Evolutionary conservation across 1,139 yeast species (phyloP), one percentile per base, ranked within the genome.

Genomic region (Pichia cactophila): DNA sequence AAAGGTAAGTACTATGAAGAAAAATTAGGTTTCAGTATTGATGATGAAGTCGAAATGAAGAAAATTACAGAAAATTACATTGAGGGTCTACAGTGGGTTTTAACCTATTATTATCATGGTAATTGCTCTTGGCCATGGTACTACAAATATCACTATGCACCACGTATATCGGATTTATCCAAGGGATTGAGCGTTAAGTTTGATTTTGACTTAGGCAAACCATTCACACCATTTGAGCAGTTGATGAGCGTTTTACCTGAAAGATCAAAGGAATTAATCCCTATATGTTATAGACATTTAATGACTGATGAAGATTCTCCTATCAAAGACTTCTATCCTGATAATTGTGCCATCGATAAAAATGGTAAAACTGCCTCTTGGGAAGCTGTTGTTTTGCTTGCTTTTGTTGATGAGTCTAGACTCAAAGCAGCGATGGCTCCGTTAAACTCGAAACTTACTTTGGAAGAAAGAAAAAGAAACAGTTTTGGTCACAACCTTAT

Each of bases 201-300:
- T 52, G 66, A 72, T 33, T 90, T 90, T 61, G 80, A 83, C 20
- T 67, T 75, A 58, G 90, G 95, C 5, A 64, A 67, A 12, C 98
- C 98, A 0, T 89, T 92, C 70, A 80, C 74, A 53, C 98, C 99
- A 10, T 92, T 88, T 67, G 95, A 92, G 65, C 99, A 94, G 70
- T 77, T 94, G 60, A 92, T 94, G 99, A 95, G 97, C 14, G 98
- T 94, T 29, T 73, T 94, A 56, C 99, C 99, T 1, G 96, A 92
- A 26, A 81, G 97, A 71, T 89, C 97, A 7, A 80, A 79, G 53
- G 74, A 76, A 48, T 76, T 92, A 56, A 81, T 94, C 66, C 98
- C 99, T 2, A 66, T 74, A 8, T 80, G 80, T 36, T 86, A 85
- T 63, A 78, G 96, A 66, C 77, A 82, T 7, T 72, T 94, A 54